Base-by-base conservation (phyloP, 2,329 filamentous ascomycete genomes). In the Chaetomium globosum region DNA sequence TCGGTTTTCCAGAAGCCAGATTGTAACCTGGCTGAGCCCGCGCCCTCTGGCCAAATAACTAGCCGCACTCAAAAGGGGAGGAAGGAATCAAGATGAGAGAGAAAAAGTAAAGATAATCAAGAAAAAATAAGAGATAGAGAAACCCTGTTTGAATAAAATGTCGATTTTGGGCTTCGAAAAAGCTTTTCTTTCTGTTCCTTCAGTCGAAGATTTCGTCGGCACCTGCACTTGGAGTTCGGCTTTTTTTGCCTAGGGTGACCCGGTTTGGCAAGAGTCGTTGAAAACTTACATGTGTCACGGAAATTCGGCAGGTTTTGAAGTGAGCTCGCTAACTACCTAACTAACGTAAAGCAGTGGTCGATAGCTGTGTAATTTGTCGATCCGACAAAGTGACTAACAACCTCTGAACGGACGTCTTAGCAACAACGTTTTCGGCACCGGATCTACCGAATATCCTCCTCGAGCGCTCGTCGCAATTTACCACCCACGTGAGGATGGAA, bases 1-100 rank as follows among this genome's bases (percentile, higher is more conserved):
- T 46, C 10, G 61, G 57, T 49, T 64, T 64, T 59, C 31, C 33
- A 53, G 54, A 65, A 58, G 51, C 59, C 64, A 62, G 64, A 48
- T 63, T 65, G 55, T 39, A 43, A 31, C 52, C 36, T 31, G 12
- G 26, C 26, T 26, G 26, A 26, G 26, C 26, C 26, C 26, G 26
- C 26, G 4, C 26, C 26, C 26, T 26, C 26, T 26, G 26, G 26
- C 26, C 26, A 26, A 26, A 26, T 2, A 26, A 26, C n/a, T n/a
- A n/a, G 26, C 26, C 26, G 26, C 2, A 26, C 26, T 26, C 26
- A 2, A 26, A 26, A 26, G 26, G 26, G 26, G 26, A 26, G 26
- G 26, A 26, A 26, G 26, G 26, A 26, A 26, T 26, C 26, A 26
- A 26, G 26, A 26, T 2, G 4, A 26, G 26, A 26, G 26, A 26